Evolutionary conservation across 805 yeast species (phyloP).

Genomic region (Yamadazyma tumulicola): DNA sequence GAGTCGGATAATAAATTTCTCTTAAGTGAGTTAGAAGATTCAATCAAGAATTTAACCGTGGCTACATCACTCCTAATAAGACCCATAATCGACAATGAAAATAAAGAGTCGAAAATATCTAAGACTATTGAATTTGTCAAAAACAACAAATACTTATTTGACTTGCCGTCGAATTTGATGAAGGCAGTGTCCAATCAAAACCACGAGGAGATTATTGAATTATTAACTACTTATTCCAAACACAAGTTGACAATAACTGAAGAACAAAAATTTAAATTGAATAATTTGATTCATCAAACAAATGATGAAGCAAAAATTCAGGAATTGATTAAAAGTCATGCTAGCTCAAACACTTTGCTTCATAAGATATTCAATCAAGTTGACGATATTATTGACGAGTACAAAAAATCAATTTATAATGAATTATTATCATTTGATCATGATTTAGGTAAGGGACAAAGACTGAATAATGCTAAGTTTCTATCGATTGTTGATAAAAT

Average conservation of each 20-base stretch:
- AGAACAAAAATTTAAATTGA: slow-evolving; percentile 10
- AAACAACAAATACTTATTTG: slow-evolving; percentile 30
- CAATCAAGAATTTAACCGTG: slow-evolving; percentile 35
- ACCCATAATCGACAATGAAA: slow-evolving; percentile 38
- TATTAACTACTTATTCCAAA: slow-evolving; percentile 26
- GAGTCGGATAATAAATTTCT: slow-evolving; percentile 18
- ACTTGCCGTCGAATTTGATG: slow-evolving; percentile 32
- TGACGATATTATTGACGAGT: slow-evolving; percentile 30
- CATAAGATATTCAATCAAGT: slow-evolving; percentile 29
- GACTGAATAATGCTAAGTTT: slow-evolving; percentile 26
- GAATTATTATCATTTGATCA: slow-evolving; percentile 39
- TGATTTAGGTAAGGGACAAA: slow-evolving; percentile 14
- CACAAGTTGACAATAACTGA: slow-evolving; percentile 9
- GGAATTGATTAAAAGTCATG: slow-evolving; percentile 6
- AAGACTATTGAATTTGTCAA: slow-evolving; percentile 34
- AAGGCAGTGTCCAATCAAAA: slow-evolving; percentile 24
- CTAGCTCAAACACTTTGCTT: slow-evolving; percentile 25
- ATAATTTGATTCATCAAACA: slow-evolving; percentile 11
- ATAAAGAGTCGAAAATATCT: slow-evolving; percentile 30
- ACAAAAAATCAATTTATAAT: slow-evolving; percentile 30
- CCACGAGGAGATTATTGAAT: slow-evolving; percentile 35
- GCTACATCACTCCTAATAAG: slow-evolving; percentile 37
- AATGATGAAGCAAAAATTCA: slow-evolving; percentile 18
- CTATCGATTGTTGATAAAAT: slow-evolving; percentile 38
- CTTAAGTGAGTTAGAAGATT: slow-evolving; percentile 34